These are phyloP conservation scores for Pichia heedii DNA, from an alignment of 805 yeast species.

Conservation along the genomic window DNA sequence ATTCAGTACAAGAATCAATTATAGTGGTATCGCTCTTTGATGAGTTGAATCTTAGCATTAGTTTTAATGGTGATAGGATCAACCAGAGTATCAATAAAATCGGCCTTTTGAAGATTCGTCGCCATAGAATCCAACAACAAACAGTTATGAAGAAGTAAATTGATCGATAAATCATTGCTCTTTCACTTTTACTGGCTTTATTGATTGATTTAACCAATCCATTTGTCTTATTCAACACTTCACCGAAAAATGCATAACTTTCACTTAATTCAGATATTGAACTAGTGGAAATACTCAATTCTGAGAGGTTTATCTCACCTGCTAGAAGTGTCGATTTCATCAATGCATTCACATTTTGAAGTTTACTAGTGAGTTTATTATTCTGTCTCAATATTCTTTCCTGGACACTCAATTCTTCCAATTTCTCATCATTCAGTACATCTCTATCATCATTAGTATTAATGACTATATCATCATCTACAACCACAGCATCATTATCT, in stretches of 20 bases:
- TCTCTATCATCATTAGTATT: not conserved
- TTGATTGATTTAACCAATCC: conserved; percentile 43
- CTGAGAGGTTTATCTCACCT: conserved; percentile 41
- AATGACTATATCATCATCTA: not conserved
- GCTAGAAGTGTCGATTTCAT: conserved; percentile 42
- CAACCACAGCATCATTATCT: not conserved
- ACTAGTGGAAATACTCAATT: conserved; percentile 37
- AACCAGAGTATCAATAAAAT: conserved; percentile 39
- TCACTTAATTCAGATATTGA: conserved; percentile 34
- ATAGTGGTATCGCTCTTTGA: not conserved
- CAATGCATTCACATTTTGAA: conserved; percentile 40
- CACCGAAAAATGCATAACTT: conserved; percentile 33
- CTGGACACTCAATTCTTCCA: conserved; percentile 25
- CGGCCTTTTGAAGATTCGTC: conserved; percentile 38
- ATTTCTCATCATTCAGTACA: conserved; percentile 19
- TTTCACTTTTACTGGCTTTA: conserved; percentile 41
- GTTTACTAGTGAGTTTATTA: conserved; percentile 35
- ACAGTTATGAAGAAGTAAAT: conserved; percentile 37
- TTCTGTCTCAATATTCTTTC: conserved; percentile 39
- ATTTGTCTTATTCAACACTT: conserved; percentile 33
- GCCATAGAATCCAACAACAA: conserved; percentile 42
- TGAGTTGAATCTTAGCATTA: conserved; percentile 5
- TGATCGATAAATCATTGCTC: conserved; percentile 39
- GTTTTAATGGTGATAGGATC: conserved; percentile 18
- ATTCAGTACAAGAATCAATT: too few species aligned